phyloP scores from a whole-genome alignment of 2,329 filamentous ascomycete genomes.

The Botryotinia globosa region DNA sequence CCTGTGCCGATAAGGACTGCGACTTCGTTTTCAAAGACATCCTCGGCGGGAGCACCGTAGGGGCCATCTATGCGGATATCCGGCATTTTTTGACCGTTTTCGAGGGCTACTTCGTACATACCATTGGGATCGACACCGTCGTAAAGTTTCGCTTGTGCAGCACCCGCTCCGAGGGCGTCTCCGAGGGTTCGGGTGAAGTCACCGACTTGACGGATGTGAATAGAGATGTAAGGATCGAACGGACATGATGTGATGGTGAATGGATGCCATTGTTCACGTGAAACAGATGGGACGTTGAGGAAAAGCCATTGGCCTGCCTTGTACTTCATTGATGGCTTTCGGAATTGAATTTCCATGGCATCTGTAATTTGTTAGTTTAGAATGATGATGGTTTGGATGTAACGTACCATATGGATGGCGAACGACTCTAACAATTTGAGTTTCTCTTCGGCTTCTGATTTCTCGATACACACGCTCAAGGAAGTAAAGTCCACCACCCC shows the following conservation, averaged over 20 bases:
- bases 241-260: conserved; percentile 99
- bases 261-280: conserved; percentile 91
- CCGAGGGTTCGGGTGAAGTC: conserved; percentile 95
- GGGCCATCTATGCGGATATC: conserved; percentile 86
- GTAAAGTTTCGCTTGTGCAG: conserved; percentile 83
- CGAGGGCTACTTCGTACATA: conserved; percentile 96
- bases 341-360: conserved; percentile 95
- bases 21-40: conserved; percentile 92
- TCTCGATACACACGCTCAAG: conserved; percentile 88
- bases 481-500: conserved; percentile 81
- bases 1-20: conserved; percentile 82
- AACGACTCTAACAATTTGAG: conserved; percentile 89
- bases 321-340: conserved; percentile 95
- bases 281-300: conserved; percentile 86
- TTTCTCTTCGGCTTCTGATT: conserved; percentile 76
- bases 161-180: conserved; percentile 88
- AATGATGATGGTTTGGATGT: neutral
- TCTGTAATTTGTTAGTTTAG: conserved; percentile 51
- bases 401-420: conserved; percentile 84
- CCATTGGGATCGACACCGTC: conserved; percentile 87
- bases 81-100: conserved; percentile 92
- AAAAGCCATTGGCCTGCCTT: conserved; percentile 99
- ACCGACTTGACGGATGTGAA: conserved; percentile 94
- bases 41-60: conserved; percentile 94
- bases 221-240: conserved; percentile 88